Evolutionary conservation across 352 stramenopile species (phyloP), one percentile per base, ranked within the genome.

Genomic region (Globisporangium solare): DNA sequence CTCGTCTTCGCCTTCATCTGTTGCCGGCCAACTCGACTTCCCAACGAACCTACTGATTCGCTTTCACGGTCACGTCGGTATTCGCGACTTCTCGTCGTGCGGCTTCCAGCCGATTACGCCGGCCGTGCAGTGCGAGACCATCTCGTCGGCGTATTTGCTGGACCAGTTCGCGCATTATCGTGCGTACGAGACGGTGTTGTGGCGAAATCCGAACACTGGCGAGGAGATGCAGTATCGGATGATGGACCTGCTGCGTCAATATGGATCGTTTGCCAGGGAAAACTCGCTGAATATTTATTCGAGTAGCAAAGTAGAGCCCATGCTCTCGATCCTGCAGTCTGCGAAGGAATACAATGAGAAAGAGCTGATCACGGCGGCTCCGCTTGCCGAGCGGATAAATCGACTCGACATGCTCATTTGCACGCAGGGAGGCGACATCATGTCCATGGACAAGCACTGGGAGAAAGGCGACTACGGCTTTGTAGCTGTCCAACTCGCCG

Each of bases 11-110:
- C 41, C 54, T 31, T 40, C 47, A 20, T 53, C 54, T 14, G 51
- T 22, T 18, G 35, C 18, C 7, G 32, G 41, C 12, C 45, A 61
- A 41, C 48, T 79, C 0, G 39, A 59, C 37, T 80, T 78, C 47
- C 66, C 76, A 45, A 75, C 67, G n/a, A 81, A 71, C 27, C 45
- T 84, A 47, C 20, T 83, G 39, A 42, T 86, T 37, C 61, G 71
- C 27, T 60, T 86, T 5, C 21, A 64, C 18, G 74, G 76, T 21
- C 61, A 67, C 18, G 56, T 83, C 2, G 51, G 71, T 11, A 53
- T 80, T 2, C 60, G 43, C 12, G 37, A 63, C 20, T 81, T 82
- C 46, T 66, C 70, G 11, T 79, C 76, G 3, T 75, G 66, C 24
- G 76, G 73, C 13, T 84, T 79, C 27, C 27, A 69, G 27, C 61